Evolutionary conservation across 1,284 basidiomycete genomes (phyloP).

Genomic region (Apiotrichum sp.): DNA sequence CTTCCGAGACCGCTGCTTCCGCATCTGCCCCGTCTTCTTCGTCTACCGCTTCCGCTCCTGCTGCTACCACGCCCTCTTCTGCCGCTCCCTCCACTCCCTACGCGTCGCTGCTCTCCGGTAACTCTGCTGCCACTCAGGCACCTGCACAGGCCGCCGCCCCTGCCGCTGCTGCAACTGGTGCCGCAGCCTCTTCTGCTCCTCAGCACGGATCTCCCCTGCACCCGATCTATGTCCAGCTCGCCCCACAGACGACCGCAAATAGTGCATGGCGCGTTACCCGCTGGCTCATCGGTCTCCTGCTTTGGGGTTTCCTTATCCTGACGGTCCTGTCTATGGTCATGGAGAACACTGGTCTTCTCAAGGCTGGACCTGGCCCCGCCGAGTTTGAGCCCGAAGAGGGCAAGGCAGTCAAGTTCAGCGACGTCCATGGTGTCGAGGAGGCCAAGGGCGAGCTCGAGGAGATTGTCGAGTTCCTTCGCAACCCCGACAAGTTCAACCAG

Average conservation of each 20-base stretch:
- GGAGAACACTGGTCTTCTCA: conserved; percentile 85
- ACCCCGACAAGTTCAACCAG: conserved; percentile 77
- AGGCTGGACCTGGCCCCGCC: conserved; percentile 61
- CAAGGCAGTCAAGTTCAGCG: conserved; percentile 77
- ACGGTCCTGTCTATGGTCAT: conserved; percentile 79
- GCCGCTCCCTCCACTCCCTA: conserved; percentile 5
- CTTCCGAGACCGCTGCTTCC: conserved; percentile 1
- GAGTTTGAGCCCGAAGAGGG: conserved; percentile 56
- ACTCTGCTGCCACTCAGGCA: not conserved
- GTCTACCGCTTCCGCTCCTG: not conserved
- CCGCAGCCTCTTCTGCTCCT: conserved; percentile 8
- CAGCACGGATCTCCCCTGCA: conserved; percentile 36
- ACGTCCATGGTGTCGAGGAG: conserved; percentile 92
- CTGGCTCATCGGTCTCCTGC: conserved; percentile 30
- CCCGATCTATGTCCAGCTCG: conserved; percentile 43
- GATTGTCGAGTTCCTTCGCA: conserved; percentile 82
- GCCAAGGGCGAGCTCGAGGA: conserved; percentile 89
- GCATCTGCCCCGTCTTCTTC: not conserved
- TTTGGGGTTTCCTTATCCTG: conserved; percentile 53
- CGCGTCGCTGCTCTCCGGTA: not conserved
- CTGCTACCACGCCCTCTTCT: conserved; percentile 37
- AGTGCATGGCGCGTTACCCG: conserved; percentile 29
- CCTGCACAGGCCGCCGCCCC: too few species aligned
- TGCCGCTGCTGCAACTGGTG: not conserved
- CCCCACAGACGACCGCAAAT: conserved; percentile 30